Percentiles rank a stretch among this genome's conserved stretches.
These are phyloP conservation scores for Saccharomycopsis capsularis DNA, from an alignment of 805 yeast genomes.

Conservation along the genomic window DNA sequence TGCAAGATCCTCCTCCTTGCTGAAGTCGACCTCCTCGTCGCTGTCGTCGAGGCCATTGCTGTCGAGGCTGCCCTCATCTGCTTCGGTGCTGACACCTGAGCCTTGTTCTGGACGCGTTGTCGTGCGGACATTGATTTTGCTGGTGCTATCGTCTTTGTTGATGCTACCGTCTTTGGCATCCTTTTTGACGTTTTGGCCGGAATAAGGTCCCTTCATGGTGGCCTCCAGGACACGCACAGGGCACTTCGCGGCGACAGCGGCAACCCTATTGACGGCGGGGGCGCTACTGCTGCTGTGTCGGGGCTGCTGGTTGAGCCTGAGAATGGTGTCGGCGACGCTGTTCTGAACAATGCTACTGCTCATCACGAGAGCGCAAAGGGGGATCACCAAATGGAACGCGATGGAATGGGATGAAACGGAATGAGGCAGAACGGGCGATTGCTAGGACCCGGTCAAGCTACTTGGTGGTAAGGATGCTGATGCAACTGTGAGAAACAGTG, in stretches of 20 bases:
- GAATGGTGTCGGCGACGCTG: slow-evolving; percentile 7
- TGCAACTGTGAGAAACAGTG: too few relatives aligned
- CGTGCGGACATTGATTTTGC: too few relatives aligned
- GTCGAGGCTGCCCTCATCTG: slow-evolving; percentile 23
- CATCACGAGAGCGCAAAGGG: too few relatives aligned
- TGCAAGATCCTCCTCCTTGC: slow-evolving; percentile 74
- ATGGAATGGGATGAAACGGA: too few relatives aligned
- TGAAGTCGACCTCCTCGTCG: slow-evolving; percentile 30
- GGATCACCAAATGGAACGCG: too few relatives aligned
- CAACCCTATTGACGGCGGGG: too few relatives aligned
- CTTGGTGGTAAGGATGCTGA: too few relatives aligned
- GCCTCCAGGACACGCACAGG: too few relatives aligned
- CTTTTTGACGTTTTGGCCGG: background rate
- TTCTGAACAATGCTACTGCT: slow-evolving; percentile 8
- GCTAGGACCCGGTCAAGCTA: too few relatives aligned
- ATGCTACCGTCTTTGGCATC: background rate
- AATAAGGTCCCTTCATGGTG: background rate
- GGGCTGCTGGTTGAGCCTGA: background rate
- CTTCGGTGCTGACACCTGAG: background rate
- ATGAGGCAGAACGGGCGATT: too few relatives aligned
- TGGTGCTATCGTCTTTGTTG: background rate
- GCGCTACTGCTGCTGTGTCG: background rate
- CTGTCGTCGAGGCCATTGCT: slow-evolving; percentile 29
- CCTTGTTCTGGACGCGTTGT: background rate
- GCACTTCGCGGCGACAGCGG: too few relatives aligned